phyloP scores from a whole-genome alignment of 73 alveolate species.

The Paramecium octaurelia region DNA sequence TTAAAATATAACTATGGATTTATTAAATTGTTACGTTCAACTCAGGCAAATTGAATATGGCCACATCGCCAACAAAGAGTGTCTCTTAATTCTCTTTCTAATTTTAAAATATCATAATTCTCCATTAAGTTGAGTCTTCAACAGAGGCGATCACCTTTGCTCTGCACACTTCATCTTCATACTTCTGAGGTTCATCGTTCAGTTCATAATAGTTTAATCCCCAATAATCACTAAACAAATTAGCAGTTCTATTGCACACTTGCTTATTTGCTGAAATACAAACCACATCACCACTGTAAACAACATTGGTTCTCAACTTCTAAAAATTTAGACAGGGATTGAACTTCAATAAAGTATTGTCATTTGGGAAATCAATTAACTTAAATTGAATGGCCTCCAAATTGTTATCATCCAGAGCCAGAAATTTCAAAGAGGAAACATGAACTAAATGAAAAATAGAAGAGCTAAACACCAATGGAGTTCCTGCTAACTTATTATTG shows the following conservation, averaged over 20 bases:
- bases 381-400: constrained; percentile 27
- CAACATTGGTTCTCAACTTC: constrained; percentile 34
- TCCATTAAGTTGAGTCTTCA: constrained; percentile 33
- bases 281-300: constrained; percentile 19
- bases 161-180: neutral
- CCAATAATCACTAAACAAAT: constrained; percentile 20
- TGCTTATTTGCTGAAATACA: neutral
- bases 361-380: neutral
- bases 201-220: neutral
- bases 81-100: neutral
- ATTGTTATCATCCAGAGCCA: constrained; percentile 17
- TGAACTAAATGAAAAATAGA: constrained; percentile 41
- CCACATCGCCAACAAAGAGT: constrained; percentile 21
- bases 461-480: constrained; percentile 17
- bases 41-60: constrained; percentile 3
- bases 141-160: constrained; percentile 5
- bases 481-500: neutral
- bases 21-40: neutral
- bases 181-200: neutral
- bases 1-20: neutral
- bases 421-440: constrained; percentile 30
- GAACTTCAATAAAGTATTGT: neutral
- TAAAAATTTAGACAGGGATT: constrained; percentile 41
- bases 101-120: neutral
- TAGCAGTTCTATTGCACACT: neutral